These are phyloP conservation scores for Escallonia herrerae DNA, from an alignment of 129 eudicot species.

Conservation along the genomic window DNA sequence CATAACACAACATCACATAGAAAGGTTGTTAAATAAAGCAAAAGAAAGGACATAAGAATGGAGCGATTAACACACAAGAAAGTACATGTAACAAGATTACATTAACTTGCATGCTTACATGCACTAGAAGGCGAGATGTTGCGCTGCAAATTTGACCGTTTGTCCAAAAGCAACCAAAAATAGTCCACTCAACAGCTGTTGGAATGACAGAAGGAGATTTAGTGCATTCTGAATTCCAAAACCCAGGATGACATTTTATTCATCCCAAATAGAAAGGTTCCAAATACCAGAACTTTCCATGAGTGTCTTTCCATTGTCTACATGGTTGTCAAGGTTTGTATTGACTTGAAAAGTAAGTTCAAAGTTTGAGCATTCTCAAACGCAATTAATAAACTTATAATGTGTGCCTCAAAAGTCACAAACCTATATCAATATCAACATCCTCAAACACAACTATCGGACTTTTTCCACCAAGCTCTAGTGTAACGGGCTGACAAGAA, in stretches of 20 bases:
- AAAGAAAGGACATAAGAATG: not conserved
- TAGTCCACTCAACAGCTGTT: constrained; percentile 97
- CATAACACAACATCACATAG: not conserved
- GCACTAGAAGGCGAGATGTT: constrained; percentile 89
- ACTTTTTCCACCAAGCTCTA: constrained; percentile 99
- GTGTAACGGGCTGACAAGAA: constrained; percentile 82
- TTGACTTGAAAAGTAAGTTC: not conserved
- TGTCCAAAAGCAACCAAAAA: constrained; percentile 98
- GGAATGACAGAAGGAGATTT: constrained; percentile 3
- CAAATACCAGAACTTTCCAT: not conserved
- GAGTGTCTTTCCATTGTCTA: not conserved
- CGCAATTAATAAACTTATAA: not conserved
- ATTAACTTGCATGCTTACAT: constrained; percentile 41
- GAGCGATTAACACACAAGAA: not conserved
- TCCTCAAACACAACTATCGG: constrained; percentile 94
- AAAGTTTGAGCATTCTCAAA: not conserved
- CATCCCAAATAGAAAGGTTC: too few species aligned
- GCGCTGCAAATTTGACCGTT: constrained; percentile 99
- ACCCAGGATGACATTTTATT: not conserved
- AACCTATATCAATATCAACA: constrained; percentile 87
- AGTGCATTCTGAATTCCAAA: not conserved
- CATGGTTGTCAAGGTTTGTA: not conserved
- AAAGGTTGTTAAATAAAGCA: not conserved
- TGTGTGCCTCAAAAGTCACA: constrained; percentile 18
- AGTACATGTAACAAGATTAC: not conserved